These are phyloP conservation scores for Ajuga chamaepitys DNA, from an alignment of 257 asterid genomes.

Conservation along the genomic window DNA sequence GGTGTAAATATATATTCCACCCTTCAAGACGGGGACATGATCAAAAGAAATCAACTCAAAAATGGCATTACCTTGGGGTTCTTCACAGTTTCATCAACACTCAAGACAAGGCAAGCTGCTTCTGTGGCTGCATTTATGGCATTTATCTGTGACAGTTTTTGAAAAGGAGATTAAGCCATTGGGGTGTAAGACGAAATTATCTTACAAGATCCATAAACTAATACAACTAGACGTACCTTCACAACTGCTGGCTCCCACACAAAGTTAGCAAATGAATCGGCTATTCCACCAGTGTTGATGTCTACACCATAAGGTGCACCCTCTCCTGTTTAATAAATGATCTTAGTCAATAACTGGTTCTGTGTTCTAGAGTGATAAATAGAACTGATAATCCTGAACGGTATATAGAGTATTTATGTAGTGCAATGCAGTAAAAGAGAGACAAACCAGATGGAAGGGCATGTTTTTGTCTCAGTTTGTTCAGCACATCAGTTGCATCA, in stretches of 20 bases:
- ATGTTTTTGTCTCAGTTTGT: constrained; percentile 92
- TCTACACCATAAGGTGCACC: constrained; percentile 52
- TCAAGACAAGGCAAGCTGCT: constrained; percentile 81
- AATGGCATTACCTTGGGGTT: constrained; percentile 64
- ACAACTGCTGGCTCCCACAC: constrained; percentile 93
- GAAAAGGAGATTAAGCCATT: not conserved
- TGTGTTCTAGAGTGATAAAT: not conserved
- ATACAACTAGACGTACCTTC: constrained; percentile 36
- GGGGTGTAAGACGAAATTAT: not conserved
- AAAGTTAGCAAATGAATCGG: constrained; percentile 70
- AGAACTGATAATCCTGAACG: too few species aligned
- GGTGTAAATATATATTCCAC: too few species aligned
- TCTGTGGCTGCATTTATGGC: constrained; percentile 93
- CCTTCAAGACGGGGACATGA: not conserved
- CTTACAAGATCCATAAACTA: not conserved
- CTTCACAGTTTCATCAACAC: constrained; percentile 84
- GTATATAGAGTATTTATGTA: too few species aligned
- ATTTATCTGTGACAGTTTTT: constrained; percentile 44
- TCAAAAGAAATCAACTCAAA: not conserved
- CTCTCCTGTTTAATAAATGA: constrained; percentile 29
- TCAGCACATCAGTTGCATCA: constrained; percentile 95
- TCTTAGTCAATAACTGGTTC: not conserved
- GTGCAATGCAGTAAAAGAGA: not conserved
- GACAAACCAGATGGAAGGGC: constrained; percentile 83
- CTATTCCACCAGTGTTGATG: constrained; percentile 52